Conservation (phyloP, 2,329 filamentous ascomycete genomes). For the Cladosporium sp. region DNA sequence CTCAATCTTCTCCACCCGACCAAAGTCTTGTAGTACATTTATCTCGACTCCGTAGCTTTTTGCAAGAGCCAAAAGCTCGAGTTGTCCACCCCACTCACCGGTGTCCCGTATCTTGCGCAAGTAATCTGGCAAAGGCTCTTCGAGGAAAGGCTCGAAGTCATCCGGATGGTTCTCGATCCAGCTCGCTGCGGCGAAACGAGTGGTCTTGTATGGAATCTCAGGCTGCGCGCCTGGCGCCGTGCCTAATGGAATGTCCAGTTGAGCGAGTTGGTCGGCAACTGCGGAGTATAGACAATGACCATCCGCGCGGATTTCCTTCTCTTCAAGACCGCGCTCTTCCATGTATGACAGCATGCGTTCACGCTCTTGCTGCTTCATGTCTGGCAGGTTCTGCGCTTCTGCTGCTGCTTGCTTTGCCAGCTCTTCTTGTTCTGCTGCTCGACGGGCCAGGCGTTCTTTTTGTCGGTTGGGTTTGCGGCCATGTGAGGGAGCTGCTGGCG, state of each 20-base stretch:
- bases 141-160: constrained; percentile 82
- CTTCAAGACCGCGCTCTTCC: constrained; percentile 57
- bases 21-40: constrained; percentile 76
- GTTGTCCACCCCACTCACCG: constrained; percentile 92
- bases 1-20: constrained; percentile 70
- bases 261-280: constrained; percentile 75
- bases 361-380: constrained; percentile 67
- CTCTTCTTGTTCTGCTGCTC: constrained; percentile 78
- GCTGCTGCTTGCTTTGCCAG: constrained; percentile 62
- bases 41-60: constrained; percentile 76
- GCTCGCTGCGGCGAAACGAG: constrained; percentile 67
- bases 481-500: not conserved
- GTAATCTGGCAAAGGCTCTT: constrained; percentile 72
- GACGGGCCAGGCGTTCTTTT: constrained; percentile 83
- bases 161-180: constrained; percentile 72
- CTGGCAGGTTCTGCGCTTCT: constrained; percentile 71
- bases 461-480: constrained; percentile 74
- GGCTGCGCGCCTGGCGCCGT: constrained; percentile 16
- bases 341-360: constrained; percentile 67
- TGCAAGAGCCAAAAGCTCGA: constrained; percentile 83
- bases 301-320: constrained; percentile 80
- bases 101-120: constrained; percentile 74
- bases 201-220: constrained; percentile 54
- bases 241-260: constrained; percentile 41
- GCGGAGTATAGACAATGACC: constrained; percentile 95